Evolutionary conservation across 2,329 filamentous ascomycete genomes (phyloP), one percentile per base, ranked within the genome.

Genomic region (Trichoderma polysporum): DNA sequence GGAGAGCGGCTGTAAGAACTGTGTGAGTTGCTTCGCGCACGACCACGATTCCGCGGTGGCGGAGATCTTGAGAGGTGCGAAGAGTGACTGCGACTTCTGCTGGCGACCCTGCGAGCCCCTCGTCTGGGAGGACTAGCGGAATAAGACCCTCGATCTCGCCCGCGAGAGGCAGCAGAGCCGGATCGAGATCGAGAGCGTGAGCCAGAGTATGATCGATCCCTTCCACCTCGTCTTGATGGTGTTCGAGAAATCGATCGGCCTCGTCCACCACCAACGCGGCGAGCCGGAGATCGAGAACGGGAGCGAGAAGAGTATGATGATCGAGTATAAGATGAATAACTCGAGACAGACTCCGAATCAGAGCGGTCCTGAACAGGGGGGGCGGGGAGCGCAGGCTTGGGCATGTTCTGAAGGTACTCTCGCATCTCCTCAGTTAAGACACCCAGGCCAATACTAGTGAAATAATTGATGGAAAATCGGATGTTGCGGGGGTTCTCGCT

Each of bases 401-500:
- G 94, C 79, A 96, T 88, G 75, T 93, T 97, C 77, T 94, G 91
- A 66, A 99, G 85, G 76, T 90, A 89, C 74, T 96, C 92, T 78
- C 95, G 90, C 93, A 97, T 97, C 71, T 93, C 91, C 76, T 99
- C 95, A 2, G 95, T 99, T 69, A 99, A 85, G 27, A 88, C 88
- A 76, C 95, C 95, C 91, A 99, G 96, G 67, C 94, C 93, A 74
- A 99, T 97, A 74, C 93, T 95, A 10, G 95, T 99, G 78, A 99
- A 98, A 84, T 97, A 99, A 80, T 99, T 99, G 88, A 99, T 97
- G 59, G 94, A 92, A 83, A 99, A 99, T 63, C 94, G 89, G 45
- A 94, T 93, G 79, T 97, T 95, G 75, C 92, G 90, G 27, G 93
- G 88, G 74, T 93, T 92, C 77, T 98, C 94, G 68, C 84, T 90